Evolutionary conservation across 2,329 filamentous ascomycete genomes (phyloP).

Genomic region (Trichophyton benhamiae): DNA sequence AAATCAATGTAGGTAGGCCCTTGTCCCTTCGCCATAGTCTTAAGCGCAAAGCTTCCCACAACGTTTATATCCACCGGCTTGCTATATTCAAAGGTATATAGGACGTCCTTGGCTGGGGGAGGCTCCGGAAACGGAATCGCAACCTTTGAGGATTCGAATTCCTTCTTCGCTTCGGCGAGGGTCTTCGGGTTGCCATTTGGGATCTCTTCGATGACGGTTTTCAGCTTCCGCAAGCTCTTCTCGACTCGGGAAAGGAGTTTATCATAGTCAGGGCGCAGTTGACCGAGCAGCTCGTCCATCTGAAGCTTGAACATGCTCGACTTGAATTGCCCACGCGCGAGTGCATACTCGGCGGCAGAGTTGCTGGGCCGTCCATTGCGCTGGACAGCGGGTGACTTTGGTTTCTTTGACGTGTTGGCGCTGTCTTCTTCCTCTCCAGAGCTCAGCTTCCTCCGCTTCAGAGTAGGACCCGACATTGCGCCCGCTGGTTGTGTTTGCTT

Average conservation of each 20-base stretch:
- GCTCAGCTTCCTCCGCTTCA: constrained; percentile 39
- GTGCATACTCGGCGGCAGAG: constrained; percentile 24
- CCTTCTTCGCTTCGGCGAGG: constrained; percentile 54
- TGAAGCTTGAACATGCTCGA: constrained; percentile 57
- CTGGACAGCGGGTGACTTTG: background rate
- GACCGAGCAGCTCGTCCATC: constrained; percentile 49
- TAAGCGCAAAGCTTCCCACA: constrained; percentile 72
- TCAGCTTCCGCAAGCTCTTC: constrained; percentile 42
- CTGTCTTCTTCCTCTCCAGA: constrained; percentile 20
- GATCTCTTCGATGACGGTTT: constrained; percentile 45
- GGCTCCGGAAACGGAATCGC: constrained; percentile 78
- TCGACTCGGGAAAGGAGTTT: constrained; percentile 44
- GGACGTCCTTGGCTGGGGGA: constrained; percentile 58
- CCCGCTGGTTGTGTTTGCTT: background rate
- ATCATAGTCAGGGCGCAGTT: constrained; percentile 47
- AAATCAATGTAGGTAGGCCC: constrained; percentile 55
- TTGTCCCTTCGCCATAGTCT: constrained; percentile 57
- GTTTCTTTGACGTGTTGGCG: constrained; percentile 15
- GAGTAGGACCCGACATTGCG: constrained; percentile 24
- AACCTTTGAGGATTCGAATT: constrained; percentile 56
- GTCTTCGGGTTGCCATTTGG: constrained; percentile 38
- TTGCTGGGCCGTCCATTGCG: constrained; percentile 14
- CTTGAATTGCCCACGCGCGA: constrained; percentile 46
- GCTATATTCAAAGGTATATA: constrained; percentile 69
- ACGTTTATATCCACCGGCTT: constrained; percentile 72